These are phyloP conservation scores for Mycena vitilis DNA, from an alignment of 768 basidiomycete species.

Conservation along the genomic window DNA sequence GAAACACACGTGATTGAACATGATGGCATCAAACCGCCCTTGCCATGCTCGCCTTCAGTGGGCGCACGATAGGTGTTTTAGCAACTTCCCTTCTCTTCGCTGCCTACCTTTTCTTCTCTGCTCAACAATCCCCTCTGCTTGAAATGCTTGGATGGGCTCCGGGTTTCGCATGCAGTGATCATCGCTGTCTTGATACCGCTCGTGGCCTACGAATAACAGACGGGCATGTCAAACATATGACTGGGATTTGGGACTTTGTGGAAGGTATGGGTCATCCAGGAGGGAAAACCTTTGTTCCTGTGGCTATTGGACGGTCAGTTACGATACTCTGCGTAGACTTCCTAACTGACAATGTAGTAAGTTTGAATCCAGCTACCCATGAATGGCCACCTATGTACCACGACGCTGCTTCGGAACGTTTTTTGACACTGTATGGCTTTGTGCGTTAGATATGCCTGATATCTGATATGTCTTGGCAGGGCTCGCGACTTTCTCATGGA, in stretches of 20 bases:
- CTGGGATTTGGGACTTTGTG: not conserved
- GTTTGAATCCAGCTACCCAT: not conserved
- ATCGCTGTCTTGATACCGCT: not conserved
- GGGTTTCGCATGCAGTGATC: not conserved
- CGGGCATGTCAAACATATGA: not conserved
- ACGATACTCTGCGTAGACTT: not conserved
- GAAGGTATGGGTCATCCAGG: not conserved
- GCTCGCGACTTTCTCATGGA: too few relatives aligned
- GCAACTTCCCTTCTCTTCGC: too few relatives aligned
- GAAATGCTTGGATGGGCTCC: not conserved
- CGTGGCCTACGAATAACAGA: not conserved
- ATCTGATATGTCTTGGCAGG: too few relatives aligned
- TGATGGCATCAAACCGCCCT: too few relatives aligned
- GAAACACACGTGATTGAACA: too few relatives aligned
- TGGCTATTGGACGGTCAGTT: not conserved
- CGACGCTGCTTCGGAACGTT: too few relatives aligned
- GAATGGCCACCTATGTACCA: not conserved
- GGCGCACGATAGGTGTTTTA: too few relatives aligned
- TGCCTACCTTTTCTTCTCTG: too few relatives aligned
- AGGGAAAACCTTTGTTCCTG: not conserved
- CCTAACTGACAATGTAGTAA: not conserved
- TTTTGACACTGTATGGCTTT: too few relatives aligned
- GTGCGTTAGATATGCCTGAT: too few relatives aligned
- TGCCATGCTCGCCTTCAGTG: too few relatives aligned
- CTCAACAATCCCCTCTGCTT: not conserved